These are phyloP conservation scores for Phylloporus sp. DNA, from an alignment of 768 basidiomycete species.

Conservation along the genomic window DNA sequence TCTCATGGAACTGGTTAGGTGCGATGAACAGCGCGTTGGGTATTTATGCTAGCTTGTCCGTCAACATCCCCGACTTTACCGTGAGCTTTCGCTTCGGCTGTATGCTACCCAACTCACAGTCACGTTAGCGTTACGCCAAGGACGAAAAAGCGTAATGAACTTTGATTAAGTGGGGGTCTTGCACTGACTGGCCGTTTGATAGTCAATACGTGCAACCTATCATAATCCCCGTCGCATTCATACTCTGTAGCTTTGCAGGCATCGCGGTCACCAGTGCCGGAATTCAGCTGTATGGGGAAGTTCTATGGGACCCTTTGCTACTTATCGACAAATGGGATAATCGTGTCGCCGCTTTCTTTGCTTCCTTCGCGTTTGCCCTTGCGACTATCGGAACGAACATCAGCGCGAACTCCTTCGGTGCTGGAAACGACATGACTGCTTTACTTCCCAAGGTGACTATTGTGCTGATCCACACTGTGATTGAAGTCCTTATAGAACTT, in stretches of 20 bases:
- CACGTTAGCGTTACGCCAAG: constrained; percentile 64
- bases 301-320: constrained; percentile 58
- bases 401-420: constrained; percentile 61
- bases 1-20: constrained; percentile 75
- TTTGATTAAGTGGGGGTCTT: neutral
- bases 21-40: constrained; percentile 76
- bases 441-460: constrained; percentile 60
- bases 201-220: constrained; percentile 73
- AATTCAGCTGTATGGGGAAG: constrained; percentile 47
- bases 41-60: constrained; percentile 65
- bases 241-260: constrained; percentile 72
- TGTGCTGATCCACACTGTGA: neutral
- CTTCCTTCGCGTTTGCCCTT: constrained; percentile 61
- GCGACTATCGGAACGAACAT: constrained; percentile 40
- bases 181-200: constrained; percentile 5
- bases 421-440: constrained; percentile 83
- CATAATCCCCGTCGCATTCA: constrained; percentile 76
- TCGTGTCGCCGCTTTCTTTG: constrained; percentile 83
- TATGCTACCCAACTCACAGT: neutral
- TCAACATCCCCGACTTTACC: constrained; percentile 88
- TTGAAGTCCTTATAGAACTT: neutral
- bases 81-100: constrained; percentile 18
- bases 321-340: constrained; percentile 83
- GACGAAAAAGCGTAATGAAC: constrained; percentile 36
- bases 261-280: constrained; percentile 80